Evolutionary conservation across 225 moss, liverwort and hornwort genomes (phyloP).

Genomic region (Rhytidiadelphus loreus): DNA sequence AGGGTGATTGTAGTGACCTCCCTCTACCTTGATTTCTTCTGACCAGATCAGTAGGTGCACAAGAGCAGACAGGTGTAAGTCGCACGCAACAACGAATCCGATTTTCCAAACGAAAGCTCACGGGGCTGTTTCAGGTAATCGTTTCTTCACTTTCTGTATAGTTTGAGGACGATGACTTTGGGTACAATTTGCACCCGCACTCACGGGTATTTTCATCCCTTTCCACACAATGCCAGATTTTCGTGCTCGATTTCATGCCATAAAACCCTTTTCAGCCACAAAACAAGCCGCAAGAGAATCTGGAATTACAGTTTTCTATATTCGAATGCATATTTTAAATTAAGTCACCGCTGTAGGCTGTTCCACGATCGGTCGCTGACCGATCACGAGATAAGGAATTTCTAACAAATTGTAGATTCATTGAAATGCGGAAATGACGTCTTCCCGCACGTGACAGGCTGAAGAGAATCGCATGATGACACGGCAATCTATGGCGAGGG

Average conservation of each 20-base stretch:
- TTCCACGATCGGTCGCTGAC: not conserved
- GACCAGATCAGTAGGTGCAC: not conserved
- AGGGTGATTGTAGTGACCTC: not conserved
- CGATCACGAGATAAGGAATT: not conserved
- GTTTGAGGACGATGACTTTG: not conserved
- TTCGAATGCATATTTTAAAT: not conserved
- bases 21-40: not conserved
- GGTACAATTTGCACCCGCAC: not conserved
- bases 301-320: not conserved
- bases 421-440: not conserved
- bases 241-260: conserved; percentile 6
- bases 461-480: not conserved
- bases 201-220: not conserved
- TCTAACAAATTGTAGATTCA: not conserved
- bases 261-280: not conserved
- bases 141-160: not conserved
- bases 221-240: not conserved
- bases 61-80: not conserved
- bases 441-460: conserved; percentile 3
- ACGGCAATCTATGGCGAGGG: conserved; percentile 33
- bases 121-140: conserved; percentile 1
- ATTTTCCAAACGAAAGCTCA: not conserved
- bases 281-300: not conserved
- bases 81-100: not conserved
- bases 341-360: not conserved